These are phyloP conservation scores for Whalleya microplaca DNA, from an alignment of 2,329 filamentous ascomycete species.

Conservation along the genomic window DNA sequence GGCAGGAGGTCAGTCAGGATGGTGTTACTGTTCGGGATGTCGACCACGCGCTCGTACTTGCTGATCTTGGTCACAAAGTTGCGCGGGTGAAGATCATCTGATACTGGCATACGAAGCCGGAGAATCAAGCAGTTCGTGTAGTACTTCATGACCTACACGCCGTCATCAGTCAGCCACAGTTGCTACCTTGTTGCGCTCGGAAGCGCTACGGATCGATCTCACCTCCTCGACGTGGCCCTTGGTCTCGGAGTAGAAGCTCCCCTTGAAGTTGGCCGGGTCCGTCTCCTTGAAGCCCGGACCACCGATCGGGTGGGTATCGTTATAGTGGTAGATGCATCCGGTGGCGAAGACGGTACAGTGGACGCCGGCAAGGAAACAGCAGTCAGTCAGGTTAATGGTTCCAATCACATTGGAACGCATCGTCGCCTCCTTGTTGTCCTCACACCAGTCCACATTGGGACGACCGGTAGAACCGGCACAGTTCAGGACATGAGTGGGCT, in stretches of 20 bases:
- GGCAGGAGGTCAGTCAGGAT: slow-evolving; percentile 68
- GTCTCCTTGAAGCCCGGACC: slow-evolving; percentile 64
- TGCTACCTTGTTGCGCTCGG: not conserved
- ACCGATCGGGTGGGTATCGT: slow-evolving; percentile 62
- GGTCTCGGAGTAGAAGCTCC: slow-evolving; percentile 70
- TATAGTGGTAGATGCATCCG: slow-evolving; percentile 69
- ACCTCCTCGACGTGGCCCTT: slow-evolving; percentile 69
- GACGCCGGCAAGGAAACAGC: slow-evolving; percentile 60
- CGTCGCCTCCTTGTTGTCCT: slow-evolving; percentile 69
- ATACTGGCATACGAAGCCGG: slow-evolving; percentile 70
- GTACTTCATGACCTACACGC: slow-evolving; percentile 59
- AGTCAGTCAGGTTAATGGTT: slow-evolving; percentile 65
- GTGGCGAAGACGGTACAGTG: slow-evolving; percentile 70
- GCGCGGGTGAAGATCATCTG: slow-evolving; percentile 66
- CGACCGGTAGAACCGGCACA: slow-evolving; percentile 68
- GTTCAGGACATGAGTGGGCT: slow-evolving; percentile 70
- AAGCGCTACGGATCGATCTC: slow-evolving; percentile 26
- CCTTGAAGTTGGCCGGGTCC: slow-evolving; percentile 66
- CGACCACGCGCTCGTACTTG: slow-evolving; percentile 66
- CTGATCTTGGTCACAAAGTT: slow-evolving; percentile 73
- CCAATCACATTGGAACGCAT: slow-evolving; percentile 70
- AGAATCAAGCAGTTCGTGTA: slow-evolving; percentile 67
- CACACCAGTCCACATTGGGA: slow-evolving; percentile 73
- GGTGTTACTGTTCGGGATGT: slow-evolving; percentile 71
- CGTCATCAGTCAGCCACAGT: slow-evolving; percentile 15